Percentiles rank a stretch among this genome's conserved stretches.
phyloP scores from a whole-genome alignment of 352 stramenopile species.

The Globisporangium iwayamae region DNA sequence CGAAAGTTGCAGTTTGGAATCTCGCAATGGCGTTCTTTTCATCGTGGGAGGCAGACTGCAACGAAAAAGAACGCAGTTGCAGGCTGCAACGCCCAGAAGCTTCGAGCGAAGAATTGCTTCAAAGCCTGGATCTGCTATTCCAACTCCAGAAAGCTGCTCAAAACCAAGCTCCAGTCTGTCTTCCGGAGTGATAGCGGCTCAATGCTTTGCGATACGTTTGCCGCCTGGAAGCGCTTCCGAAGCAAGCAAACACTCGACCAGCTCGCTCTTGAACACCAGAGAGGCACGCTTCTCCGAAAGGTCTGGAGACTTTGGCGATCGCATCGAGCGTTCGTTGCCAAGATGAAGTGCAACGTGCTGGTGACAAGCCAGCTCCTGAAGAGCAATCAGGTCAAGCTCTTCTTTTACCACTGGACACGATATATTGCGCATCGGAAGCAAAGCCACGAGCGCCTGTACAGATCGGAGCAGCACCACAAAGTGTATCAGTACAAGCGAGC shows the following conservation, averaged over 20 bases:
- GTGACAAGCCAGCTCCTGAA: constrained; percentile 25
- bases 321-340: constrained; percentile 17
- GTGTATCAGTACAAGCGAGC: constrained; percentile 5
- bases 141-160: constrained; percentile 5
- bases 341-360: constrained; percentile 27
- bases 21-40: neutral
- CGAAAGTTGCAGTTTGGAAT: constrained; percentile 11
- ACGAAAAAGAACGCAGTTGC: neutral
- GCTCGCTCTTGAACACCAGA: constrained; percentile 15
- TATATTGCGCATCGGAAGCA: constrained; percentile 9
- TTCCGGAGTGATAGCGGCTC: constrained; percentile 14
- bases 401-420: constrained; percentile 28
- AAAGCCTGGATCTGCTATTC: constrained; percentile 3
- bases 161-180: constrained; percentile 9
- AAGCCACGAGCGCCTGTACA: neutral
- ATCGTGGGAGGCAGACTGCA: neutral
- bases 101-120: neutral
- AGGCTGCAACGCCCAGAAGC: neutral
- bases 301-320: constrained; percentile 22
- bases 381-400: constrained; percentile 20
- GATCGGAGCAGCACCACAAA: constrained; percentile 3
- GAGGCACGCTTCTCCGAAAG: constrained; percentile 16
- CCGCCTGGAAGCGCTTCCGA: constrained; percentile 12
- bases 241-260: constrained; percentile 17
- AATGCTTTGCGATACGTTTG: constrained; percentile 13